phyloP scores from a whole-genome alignment of 192 early-diverging fungal genomes.

The Entrophospora sp. region DNA sequence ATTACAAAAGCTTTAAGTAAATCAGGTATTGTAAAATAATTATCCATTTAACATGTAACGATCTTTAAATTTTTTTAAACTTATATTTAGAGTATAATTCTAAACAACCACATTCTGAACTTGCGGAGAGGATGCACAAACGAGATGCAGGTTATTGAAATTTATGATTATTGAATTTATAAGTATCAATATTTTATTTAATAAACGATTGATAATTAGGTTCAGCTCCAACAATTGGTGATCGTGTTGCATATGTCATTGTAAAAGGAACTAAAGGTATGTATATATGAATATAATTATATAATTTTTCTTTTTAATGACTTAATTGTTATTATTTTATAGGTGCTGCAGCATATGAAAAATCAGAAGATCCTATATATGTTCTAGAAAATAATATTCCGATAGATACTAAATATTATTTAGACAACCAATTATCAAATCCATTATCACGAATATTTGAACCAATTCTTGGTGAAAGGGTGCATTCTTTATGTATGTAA shows the following conservation, averaged over 20 bases:
- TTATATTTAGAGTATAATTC: slow-evolving; percentile 69
- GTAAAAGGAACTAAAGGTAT: slow-evolving; percentile 68
- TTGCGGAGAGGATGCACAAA: slow-evolving; percentile 94
- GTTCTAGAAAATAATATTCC: slow-evolving; percentile 98
- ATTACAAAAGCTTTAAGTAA: slow-evolving; percentile 94
- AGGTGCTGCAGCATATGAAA: slow-evolving; percentile 87
- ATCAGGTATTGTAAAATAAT: slow-evolving; percentile 39
- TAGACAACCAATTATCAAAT: slow-evolving; percentile 93
- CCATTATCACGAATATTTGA: slow-evolving; percentile 93
- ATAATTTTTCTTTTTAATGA: not conserved
- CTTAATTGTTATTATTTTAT: not conserved
- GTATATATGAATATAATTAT: not conserved
- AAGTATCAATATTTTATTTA: not conserved
- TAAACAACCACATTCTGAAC: slow-evolving; percentile 92
- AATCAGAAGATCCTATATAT: slow-evolving; percentile 96
- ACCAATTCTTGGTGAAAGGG: slow-evolving; percentile 87
- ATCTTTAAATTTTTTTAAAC: not conserved
- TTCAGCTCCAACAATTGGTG: slow-evolving; percentile 90
- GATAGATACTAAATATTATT: slow-evolving; percentile 93
- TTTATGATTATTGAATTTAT: not conserved
- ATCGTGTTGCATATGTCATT: slow-evolving; percentile 96
- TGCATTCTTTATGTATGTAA: slow-evolving; percentile 61
- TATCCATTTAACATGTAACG: not conserved
- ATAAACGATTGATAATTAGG: no score
- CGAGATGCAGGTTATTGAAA: slow-evolving; percentile 65